These are phyloP conservation scores for Saraca asoca DNA, from an alignment of 331 rosid species.

Conservation along the genomic window DNA sequence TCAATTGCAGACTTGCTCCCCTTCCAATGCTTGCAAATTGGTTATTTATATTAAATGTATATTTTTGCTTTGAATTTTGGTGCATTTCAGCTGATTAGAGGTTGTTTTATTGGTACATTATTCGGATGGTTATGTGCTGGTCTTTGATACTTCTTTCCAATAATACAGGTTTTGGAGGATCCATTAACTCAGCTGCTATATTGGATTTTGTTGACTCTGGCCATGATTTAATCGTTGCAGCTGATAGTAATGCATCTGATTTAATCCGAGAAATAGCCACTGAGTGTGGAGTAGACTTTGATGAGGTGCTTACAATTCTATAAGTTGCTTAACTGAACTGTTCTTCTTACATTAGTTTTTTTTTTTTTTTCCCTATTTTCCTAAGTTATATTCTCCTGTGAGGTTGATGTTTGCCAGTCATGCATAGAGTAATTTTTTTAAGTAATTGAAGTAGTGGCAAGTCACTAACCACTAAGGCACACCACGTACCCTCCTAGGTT, in stretches of 20 bases:
- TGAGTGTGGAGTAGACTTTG: slow-evolving; percentile 87
- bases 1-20: neutral
- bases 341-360: slow-evolving; percentile 2
- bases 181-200: slow-evolving; percentile 67
- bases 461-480: too few species aligned
- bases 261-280: slow-evolving; percentile 72
- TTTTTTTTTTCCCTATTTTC: neutral
- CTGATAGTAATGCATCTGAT: slow-evolving; percentile 76
- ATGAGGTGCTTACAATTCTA: slow-evolving; percentile 58
- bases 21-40: neutral
- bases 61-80: too few species aligned
- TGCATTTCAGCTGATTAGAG: neutral
- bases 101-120: neutral
- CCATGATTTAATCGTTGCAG: slow-evolving; percentile 74
- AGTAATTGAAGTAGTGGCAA: too few species aligned
- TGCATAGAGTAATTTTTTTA: too few species aligned
- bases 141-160: neutral
- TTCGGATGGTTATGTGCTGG: neutral
- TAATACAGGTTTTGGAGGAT: slow-evolving; percentile 81
- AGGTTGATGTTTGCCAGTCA: slow-evolving; percentile 6
- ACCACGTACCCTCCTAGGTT: too few species aligned
- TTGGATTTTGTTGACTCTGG: slow-evolving; percentile 90
- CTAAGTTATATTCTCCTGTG: neutral
- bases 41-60: neutral
- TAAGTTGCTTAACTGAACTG: slow-evolving; percentile 22